Evolutionary conservation across 2,329 filamentous ascomycete species (phyloP), one percentile per base, ranked within the genome.

Genomic region (Calonectria montana): DNA sequence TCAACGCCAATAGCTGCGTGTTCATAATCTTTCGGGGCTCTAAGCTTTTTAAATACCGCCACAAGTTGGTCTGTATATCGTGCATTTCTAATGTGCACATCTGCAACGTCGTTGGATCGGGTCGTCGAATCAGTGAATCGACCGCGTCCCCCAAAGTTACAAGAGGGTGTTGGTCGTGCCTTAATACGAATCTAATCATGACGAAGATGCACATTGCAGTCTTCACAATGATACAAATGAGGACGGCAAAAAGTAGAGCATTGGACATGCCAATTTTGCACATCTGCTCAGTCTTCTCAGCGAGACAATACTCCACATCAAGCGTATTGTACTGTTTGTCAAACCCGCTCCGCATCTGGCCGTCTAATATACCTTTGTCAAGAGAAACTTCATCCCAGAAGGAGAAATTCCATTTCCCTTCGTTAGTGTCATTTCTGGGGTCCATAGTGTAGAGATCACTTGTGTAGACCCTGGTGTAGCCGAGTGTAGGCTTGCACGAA

Each of bases 191-290:
- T 13, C 23, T 31, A 9, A 65, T 27, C 62, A 65, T 25, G 29
- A 65, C 31, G 37, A 53, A 65, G 31, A 65, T 53, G n/a, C 62
- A 53, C 62, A 50, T 29, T 13, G 15, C 62, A 12, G 45, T 50
- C 18, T 65, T 65, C 18, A 21, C 45, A 18, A 48, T n/a, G 15
- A 65, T 45, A 10, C 62, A 65, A 39, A 50, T 29, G 12, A 53
- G n/a, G n/a, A 65, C 62, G 15, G 45, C 45, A 18, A 65, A 53
- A 37, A 65, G 45, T 18, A 65, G 62, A 18, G 8, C 12, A 8
- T 50, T 65, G 16, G 62, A 65, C 43, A 65, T 48, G 21, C 45
- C 62, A 21, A 65, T 48, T 13, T 53, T 50, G 45, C 62, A 65
- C 62, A 53, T 25, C 47, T 65, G 62, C 2, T 25, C 45, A 7